Base-by-base conservation (phyloP, 2,329 filamentous ascomycete species). In the Hirsutella minnesotensis region DNA sequence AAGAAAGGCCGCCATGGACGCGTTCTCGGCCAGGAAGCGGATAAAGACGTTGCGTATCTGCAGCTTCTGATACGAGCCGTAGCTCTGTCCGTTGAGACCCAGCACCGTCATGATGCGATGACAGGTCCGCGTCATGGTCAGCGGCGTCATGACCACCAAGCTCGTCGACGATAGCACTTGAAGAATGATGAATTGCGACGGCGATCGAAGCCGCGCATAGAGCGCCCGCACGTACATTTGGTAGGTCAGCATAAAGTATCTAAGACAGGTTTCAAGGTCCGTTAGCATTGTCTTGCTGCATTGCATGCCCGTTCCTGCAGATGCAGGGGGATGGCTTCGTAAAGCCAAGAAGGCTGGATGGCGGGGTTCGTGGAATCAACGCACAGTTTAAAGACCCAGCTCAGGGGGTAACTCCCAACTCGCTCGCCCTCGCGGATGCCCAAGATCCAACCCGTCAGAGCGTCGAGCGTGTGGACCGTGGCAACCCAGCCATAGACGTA, bases 401-500 rank as follows among this genome's bases (percentile, higher is more conserved):
- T 79, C 44, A 83, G 58, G n/a, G 79, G 79, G 52, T 83, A 83
- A 55, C 76, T 81, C 33, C 79, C 78, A 2, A 83, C 79, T 27
- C 79, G 67, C 55, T 83, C 75, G 39, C 79, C 79, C 50, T 82
- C 75, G 41, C 72, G 75, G 33, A 75, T 78, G 37, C 79, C 79
- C 33, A 83, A 59, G 39, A 83, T 79, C 75, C 77, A 83, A 2
- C 77, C 79, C 0, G 78, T 81, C 44, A 81, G 60, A 3, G 70
- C 73, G 53, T 83, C 79, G 8, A 83, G 64, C 20, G 82, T 59
- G 47, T 82, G 75, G 9, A 83, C 77, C 2, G 78, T 83, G 24
- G 72, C 66, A 9, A 83, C 76, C 79, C 79, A 83, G 40, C 77
- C 79, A 56, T 83, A 83, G 39, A 83, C 79, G 53, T 83, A 83